Evolutionary conservation across 352 stramenopile species (phyloP).

Genomic region (Phytophthora constricta): DNA sequence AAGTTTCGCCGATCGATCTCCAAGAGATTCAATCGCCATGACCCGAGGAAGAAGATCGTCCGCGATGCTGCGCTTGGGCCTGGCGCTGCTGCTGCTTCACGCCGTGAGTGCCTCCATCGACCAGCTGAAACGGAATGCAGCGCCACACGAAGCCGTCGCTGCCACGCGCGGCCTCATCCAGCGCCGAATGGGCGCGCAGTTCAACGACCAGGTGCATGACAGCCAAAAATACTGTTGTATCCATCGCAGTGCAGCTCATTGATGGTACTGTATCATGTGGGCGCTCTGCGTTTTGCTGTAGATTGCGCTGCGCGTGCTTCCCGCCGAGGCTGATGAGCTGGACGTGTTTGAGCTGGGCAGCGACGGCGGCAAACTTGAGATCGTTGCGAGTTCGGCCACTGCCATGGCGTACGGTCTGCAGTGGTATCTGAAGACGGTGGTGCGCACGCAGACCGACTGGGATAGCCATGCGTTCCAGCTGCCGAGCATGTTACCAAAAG

Average conservation of each 20-base stretch:
- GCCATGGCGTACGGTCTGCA: slow-evolving; percentile 77
- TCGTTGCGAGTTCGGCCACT: slow-evolving; percentile 60
- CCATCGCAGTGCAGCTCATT: too few species aligned
- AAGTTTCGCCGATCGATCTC: neutral
- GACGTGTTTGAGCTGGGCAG: slow-evolving; percentile 72
- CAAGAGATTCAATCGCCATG: slow-evolving; percentile 29
- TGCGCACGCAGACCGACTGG: slow-evolving; percentile 86
- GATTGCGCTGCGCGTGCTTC: slow-evolving; percentile 62
- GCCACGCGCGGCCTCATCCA: slow-evolving; percentile 64
- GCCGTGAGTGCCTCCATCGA: slow-evolving; percentile 20
- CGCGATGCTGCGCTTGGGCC: slow-evolving; percentile 1
- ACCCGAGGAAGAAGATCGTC: slow-evolving; percentile 1
- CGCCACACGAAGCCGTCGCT: slow-evolving; percentile 50
- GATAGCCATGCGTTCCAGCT: slow-evolving; percentile 78
- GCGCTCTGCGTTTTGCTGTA: slow-evolving; percentile 22
- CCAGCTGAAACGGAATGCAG: slow-evolving; percentile 22
- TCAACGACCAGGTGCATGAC: slow-evolving; percentile 81
- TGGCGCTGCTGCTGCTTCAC: slow-evolving; percentile 22
- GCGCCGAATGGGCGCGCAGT: slow-evolving; percentile 56
- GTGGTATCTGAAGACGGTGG: slow-evolving; percentile 76
- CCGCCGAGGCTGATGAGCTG: slow-evolving; percentile 42
- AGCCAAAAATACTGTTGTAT: too few species aligned
- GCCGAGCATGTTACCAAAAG: slow-evolving; percentile 52
- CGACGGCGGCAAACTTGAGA: slow-evolving; percentile 54
- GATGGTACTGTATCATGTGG: too few species aligned